Evolutionary conservation across 768 basidiomycete genomes (phyloP), one percentile per base, ranked within the genome.

Genomic region (Dioszegia aurantiaca): DNA sequence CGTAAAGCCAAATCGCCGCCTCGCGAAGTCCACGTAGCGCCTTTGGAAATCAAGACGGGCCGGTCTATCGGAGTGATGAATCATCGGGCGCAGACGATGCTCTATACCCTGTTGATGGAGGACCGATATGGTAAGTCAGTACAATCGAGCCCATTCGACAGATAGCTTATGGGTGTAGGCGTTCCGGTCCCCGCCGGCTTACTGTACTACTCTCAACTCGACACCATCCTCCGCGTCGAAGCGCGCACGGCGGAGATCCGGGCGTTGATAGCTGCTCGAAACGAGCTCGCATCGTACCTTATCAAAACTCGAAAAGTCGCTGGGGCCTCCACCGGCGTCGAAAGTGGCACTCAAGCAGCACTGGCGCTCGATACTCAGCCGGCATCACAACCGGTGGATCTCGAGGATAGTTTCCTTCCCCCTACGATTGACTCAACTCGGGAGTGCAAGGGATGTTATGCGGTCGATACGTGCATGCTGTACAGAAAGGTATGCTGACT

Each of bases 21-120:
- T 28, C 69, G 62, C 69, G 56, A 67, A 37, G 62, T 66, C 19
- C 24, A 56, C 39, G 62, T 72, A 12, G 66, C 68, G 65, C 94
- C 94, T 0, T 85, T 99, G 53, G 95, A 99, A 76, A 90, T 99
- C 78, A 99, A 99, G 78, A 99, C 95, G 0, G 95, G 95, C 1
- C 82, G 87, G 28, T 79, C 86, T 0, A 79, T 83, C 8, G 86
- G 84, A 0, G 82, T 83, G 1, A 85, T 92, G 84, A 91, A 94
- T 64, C 94, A 98, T 76, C 87, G 95, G 36, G 95, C 95, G 0
- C 95, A 99, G 77, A 99, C 95, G 0, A 92, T 97, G 86, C 79
- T 99, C 3, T 99, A 99, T 74, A 94, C 91, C 0, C 80, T 98
- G 4, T 81, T 99, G 1, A 84, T 91, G 66, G 83, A 85, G 37